Evolutionary conservation across 2,329 filamentous ascomycete genomes (phyloP), one percentile per base, ranked within the genome.

Genomic region (Pseudogymnoascus sp.): DNA sequence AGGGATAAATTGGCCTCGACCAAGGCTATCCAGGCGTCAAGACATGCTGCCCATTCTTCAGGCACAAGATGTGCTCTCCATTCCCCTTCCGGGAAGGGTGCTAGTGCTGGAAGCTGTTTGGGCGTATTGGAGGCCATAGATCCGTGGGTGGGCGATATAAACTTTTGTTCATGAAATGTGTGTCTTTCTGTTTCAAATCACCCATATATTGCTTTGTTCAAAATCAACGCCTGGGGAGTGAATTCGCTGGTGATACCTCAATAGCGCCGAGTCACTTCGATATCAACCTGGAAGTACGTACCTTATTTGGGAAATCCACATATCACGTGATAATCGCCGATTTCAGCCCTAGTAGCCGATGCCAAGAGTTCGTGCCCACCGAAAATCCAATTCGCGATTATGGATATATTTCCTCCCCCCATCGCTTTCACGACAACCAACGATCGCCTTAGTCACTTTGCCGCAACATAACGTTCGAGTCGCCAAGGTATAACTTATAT

Each of bases 391-490:
- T 60, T 60, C 17, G 7, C 56, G 56, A 35, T 40, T 40, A 60
- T 60, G n/a, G 33, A 29, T 35, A 42, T 50, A 38, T 60, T 38
- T 56, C 40, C 6, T 61, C 38, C 31, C 23, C 42, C 21, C 60
- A 50, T 44, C 37, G 42, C 38, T 70, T 70, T 68, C 62, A 59
- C 64, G 69, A 65, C 66, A 70, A 72, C 74, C 53, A 17, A 62
- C 65, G 62, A 61, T 67, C 67, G 71, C 82, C 83, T 83, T 89
- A 87, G 89, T 90, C 88, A 91, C 88, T 83, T 90, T 89, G 87
- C 88, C 87, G 88, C 81, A 85, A 87, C 83, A 77, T 75, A 72
- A 77, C 82, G 85, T 88, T 89, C 88, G 88, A 90, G 89, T 92
- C 89, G 83, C 91, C 88, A 90, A 85, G 87, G 85, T 73, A 59